Conservation (phyloP, 257 asterid species). For the Vinca minor region DNA sequence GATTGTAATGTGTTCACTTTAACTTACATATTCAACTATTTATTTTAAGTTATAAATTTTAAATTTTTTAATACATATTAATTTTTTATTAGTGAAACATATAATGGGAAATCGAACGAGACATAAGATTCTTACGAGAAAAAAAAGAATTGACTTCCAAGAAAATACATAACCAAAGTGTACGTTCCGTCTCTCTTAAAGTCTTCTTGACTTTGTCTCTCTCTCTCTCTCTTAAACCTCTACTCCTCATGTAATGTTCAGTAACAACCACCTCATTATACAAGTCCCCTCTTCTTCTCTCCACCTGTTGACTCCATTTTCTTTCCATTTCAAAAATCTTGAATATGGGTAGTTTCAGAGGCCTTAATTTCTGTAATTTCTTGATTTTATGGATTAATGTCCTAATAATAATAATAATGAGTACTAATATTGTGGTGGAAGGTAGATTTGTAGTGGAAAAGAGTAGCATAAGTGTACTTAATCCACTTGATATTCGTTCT, state of each 20-base stretch:
- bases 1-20: no score
- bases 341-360: not conserved
- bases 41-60: no score
- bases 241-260: not conserved
- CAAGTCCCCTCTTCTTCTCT: constrained; percentile 11
- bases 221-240: no score
- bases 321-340: constrained; percentile 8
- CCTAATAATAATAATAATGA: no score
- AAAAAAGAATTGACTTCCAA: not conserved
- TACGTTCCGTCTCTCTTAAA: constrained; percentile 14
- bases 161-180: constrained; percentile 20
- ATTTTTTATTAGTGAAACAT: no score
- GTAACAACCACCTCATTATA: constrained; percentile 4
- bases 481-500: constrained; percentile 47
- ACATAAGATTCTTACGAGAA: no score
- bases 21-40: no score
- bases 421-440: no score
- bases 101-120: no score
- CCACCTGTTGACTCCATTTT: constrained; percentile 13
- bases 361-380: constrained; percentile 3
- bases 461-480: constrained; percentile 59
- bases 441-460: constrained; percentile 70
- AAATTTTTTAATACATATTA: no score
- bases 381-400: constrained; percentile 15
- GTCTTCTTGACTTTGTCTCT: constrained; percentile 13